Percentiles rank a stretch among this genome's conserved stretches.
phyloP scores from a whole-genome alignment of 805 yeast species.

The Gaillardinia entomophila region DNA sequence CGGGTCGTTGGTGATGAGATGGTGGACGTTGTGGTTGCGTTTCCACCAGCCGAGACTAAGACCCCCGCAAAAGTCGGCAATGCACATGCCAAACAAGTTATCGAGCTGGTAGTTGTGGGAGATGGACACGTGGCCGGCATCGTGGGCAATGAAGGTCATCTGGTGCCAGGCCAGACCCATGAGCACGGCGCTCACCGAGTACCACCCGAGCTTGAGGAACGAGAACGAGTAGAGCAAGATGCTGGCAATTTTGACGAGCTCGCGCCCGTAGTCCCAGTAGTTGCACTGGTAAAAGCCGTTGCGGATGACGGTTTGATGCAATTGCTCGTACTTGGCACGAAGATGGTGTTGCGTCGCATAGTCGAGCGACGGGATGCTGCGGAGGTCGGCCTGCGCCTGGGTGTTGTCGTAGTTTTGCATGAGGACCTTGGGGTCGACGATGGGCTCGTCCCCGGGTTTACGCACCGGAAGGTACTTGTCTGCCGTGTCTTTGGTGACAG shows the following conservation, averaged over 20 bases:
- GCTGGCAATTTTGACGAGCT: slow-evolving; percentile 52
- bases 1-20: slow-evolving; percentile 85
- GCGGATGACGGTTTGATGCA: slow-evolving; percentile 50
- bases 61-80: slow-evolving; percentile 85
- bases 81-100: slow-evolving; percentile 62
- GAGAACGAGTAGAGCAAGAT: slow-evolving; percentile 47
- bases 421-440: slow-evolving; percentile 51
- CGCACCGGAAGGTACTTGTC: slow-evolving; percentile 28
- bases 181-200: slow-evolving; percentile 52
- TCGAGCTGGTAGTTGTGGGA: slow-evolving; percentile 77
- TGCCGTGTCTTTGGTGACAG: slow-evolving; percentile 33
- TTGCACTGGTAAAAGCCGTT: slow-evolving; percentile 68
- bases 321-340: slow-evolving; percentile 50
- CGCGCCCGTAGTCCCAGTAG: slow-evolving; percentile 69
- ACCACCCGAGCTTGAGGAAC: slow-evolving; percentile 42
- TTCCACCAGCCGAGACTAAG: slow-evolving; percentile 94
- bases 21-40: slow-evolving; percentile 90
- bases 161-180: slow-evolving; percentile 88
- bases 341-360: slow-evolving; percentile 57
- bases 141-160: slow-evolving; percentile 81
- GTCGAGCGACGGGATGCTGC: slow-evolving; percentile 59
- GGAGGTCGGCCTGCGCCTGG: slow-evolving; percentile 51
- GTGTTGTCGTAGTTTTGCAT: slow-evolving; percentile 55
- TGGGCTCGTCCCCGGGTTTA: slow-evolving; percentile 7
- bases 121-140: slow-evolving; percentile 81